phyloP scores from a whole-genome alignment of 176 grass and related monocot genomes.

The Oryza australiensis region DNA sequence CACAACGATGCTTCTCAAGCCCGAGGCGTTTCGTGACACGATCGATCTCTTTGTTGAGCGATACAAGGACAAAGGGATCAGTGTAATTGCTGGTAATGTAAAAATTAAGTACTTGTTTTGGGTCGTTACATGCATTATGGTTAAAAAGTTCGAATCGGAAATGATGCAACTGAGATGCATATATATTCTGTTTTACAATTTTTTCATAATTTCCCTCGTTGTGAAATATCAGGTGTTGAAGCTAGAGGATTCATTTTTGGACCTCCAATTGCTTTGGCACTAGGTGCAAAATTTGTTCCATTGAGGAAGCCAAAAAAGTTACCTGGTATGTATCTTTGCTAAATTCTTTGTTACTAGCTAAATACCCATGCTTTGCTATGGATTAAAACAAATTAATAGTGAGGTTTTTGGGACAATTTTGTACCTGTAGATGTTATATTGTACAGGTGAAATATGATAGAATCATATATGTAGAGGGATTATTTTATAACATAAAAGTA shows the following conservation, averaged over 20 bases:
- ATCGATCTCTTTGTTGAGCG: constrained; percentile 92
- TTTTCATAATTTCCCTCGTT: background rate
- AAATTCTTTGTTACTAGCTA: background rate
- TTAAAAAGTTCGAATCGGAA: background rate
- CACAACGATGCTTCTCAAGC: constrained; percentile 87
- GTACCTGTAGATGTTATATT: too few relatives aligned
- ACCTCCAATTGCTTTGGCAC: constrained; percentile 87
- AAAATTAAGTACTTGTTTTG: background rate
- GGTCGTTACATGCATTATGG: background rate
- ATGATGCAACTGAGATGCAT: background rate
- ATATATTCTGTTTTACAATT: background rate
- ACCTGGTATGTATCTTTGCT: constrained; percentile 59
- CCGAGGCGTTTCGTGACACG: constrained; percentile 70
- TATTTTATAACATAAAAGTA: too few relatives aligned
- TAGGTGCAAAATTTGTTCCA: constrained; percentile 97
- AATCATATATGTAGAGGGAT: too few relatives aligned
- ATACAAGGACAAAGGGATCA: constrained; percentile 76
- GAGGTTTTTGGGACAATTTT: too few relatives aligned
- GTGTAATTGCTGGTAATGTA: constrained; percentile 74
- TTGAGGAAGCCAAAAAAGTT: constrained; percentile 94
- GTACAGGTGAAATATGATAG: too few relatives aligned
- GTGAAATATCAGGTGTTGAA: constrained; percentile 72
- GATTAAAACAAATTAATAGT: too few relatives aligned
- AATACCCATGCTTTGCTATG: too few relatives aligned
- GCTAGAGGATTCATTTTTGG: constrained; percentile 99